Evolutionary conservation across 2,329 filamentous ascomycete genomes (phyloP).

Genomic region (Venturia nashicola): DNA sequence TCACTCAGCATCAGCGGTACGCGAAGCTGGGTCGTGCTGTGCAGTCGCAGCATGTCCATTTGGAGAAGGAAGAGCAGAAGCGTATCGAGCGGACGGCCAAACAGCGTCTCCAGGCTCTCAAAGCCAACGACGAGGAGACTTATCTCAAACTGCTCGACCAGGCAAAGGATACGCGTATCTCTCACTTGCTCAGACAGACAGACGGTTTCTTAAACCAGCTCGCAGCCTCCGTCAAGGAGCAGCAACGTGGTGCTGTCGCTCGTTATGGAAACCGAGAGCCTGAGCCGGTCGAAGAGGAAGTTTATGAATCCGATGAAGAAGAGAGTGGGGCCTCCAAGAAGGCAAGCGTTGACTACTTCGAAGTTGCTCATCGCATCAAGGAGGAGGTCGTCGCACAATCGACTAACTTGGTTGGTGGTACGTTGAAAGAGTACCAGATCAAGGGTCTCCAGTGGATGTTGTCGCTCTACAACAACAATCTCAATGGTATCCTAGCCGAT

Average conservation of each 20-base stretch:
- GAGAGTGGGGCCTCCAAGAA: slow-evolving; percentile 54
- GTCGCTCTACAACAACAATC: slow-evolving; percentile 98
- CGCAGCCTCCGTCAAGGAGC: slow-evolving; percentile 83
- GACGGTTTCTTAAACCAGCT: slow-evolving; percentile 96
- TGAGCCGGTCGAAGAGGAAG: slow-evolving; percentile 37
- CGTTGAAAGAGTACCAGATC: slow-evolving; percentile 91
- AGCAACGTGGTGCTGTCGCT: slow-evolving; percentile 74
- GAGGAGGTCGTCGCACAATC: slow-evolving; percentile 83
- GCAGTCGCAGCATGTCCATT: slow-evolving; percentile 81
- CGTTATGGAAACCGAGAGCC: slow-evolving; percentile 58
- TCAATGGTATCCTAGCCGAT: slow-evolving; percentile 96
- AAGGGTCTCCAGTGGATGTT: slow-evolving; percentile 99
- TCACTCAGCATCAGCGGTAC: slow-evolving; percentile 58
- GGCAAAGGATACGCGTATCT: slow-evolving; percentile 98
- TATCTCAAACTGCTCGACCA: slow-evolving; percentile 97
- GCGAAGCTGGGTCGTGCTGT: slow-evolving; percentile 84
- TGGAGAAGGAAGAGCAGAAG: slow-evolving; percentile 99
- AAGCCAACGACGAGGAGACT: slow-evolving; percentile 98
- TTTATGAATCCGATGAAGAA: slow-evolving; percentile 55
- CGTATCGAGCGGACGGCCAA: slow-evolving; percentile 95
- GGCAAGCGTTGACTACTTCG: slow-evolving; percentile 95
- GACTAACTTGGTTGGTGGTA: slow-evolving; percentile 77
- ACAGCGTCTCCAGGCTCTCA: slow-evolving; percentile 96
- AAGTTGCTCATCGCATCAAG: slow-evolving; percentile 89
- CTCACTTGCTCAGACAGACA: slow-evolving; percentile 89